Conservation (phyloP, 768 basidiomycete genomes). For the Suillus paluster region DNA sequence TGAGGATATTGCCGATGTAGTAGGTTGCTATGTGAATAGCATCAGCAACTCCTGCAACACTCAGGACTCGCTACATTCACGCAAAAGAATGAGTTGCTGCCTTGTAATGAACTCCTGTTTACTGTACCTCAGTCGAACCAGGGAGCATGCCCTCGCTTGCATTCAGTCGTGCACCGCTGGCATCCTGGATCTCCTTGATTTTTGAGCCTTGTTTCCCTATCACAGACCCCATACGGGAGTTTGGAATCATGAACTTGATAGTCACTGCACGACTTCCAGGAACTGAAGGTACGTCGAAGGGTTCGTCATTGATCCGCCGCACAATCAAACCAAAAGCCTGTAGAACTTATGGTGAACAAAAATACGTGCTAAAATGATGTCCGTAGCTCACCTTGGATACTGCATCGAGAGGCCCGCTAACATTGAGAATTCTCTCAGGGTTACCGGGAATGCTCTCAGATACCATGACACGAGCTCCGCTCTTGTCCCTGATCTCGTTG, state of each 20-base stretch:
- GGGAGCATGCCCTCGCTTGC: constrained; percentile 99
- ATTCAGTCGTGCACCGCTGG: constrained; percentile 93
- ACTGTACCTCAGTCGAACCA: constrained; percentile 93
- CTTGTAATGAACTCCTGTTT: not conserved
- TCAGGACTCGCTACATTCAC: constrained; percentile 81
- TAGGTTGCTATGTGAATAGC: constrained; percentile 99
- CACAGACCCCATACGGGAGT: constrained; percentile 98
- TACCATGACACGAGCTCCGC: constrained; percentile 93
- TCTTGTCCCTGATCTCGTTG: constrained; percentile 98
- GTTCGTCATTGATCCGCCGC: constrained; percentile 98
- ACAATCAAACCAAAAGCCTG: constrained; percentile 99
- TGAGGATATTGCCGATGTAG: constrained; percentile 97
- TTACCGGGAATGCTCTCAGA: constrained; percentile 99
- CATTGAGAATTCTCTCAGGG: constrained; percentile 97
- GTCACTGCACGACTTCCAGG: constrained; percentile 98
- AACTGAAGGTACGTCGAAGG: constrained; percentile 96
- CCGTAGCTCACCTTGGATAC: constrained; percentile 83
- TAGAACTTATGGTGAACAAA: constrained; percentile 2
- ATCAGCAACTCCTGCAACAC: constrained; percentile 97
- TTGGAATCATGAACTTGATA: constrained; percentile 99
- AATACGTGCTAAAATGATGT: constrained; percentile 5
- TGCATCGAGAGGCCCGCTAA: constrained; percentile 96
- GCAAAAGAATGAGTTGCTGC: constrained; percentile 19
- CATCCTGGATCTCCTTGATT: constrained; percentile 99
- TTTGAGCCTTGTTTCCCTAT: constrained; percentile 98